Percentiles rank a stretch among this genome's conserved stretches.
phyloP scores from a whole-genome alignment of 345 rosid species.

The Anastatica hierochuntica region DNA sequence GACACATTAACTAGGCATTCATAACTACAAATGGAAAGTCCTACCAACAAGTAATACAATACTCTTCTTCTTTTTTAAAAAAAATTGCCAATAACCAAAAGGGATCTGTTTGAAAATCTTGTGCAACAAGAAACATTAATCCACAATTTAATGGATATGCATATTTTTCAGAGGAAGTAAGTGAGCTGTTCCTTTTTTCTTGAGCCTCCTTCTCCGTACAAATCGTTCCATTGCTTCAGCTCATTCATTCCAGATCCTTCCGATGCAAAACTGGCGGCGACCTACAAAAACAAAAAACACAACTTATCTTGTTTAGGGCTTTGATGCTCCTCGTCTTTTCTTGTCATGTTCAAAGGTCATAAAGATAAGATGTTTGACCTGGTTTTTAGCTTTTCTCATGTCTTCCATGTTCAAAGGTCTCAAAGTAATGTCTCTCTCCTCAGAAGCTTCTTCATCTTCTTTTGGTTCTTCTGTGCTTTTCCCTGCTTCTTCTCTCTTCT shows the following conservation, averaged over 20 bases:
- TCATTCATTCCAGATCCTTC: slow-evolving; percentile 71
- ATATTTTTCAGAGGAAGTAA: slow-evolving; percentile 55
- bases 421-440: slow-evolving; percentile 46
- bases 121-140: slow-evolving; percentile 8
- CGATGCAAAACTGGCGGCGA: slow-evolving; percentile 82
- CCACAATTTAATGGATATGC: not conserved
- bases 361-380: slow-evolving; percentile 34
- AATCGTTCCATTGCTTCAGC: slow-evolving; percentile 86
- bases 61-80: too few relatives aligned
- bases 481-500: slow-evolving; percentile 50
- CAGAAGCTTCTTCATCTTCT: slow-evolving; percentile 36
- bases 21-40: too few relatives aligned
- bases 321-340: not conserved
- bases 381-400: slow-evolving; percentile 84
- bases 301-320: not conserved
- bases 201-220: slow-evolving; percentile 89
- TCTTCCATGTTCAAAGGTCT: slow-evolving; percentile 89
- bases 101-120: too few relatives aligned
- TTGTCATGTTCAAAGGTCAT: not conserved
- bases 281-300: slow-evolving; percentile 30
- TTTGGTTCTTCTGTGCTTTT: slow-evolving; percentile 39
- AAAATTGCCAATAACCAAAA: too few relatives aligned
- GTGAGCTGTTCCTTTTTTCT: slow-evolving; percentile 76
- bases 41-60: too few relatives aligned
- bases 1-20: too few relatives aligned